These are phyloP conservation scores for Fusarium luffae DNA, from an alignment of 2,329 filamentous ascomycete species.

Conservation along the genomic window DNA sequence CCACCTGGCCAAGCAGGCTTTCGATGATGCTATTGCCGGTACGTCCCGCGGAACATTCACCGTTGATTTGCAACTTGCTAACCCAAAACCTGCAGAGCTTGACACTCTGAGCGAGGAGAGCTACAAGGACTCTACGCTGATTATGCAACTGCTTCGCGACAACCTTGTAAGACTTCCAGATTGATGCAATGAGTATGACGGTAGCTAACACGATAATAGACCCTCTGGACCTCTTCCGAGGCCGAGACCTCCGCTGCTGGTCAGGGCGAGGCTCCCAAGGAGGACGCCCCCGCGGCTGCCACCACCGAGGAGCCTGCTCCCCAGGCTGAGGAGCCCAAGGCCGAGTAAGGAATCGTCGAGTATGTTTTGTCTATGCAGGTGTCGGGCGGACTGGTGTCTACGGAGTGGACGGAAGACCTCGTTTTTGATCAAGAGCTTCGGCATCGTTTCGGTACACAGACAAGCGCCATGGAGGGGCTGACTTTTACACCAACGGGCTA, in stretches of 20 bases:
- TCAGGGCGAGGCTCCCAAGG: slow-evolving; percentile 62
- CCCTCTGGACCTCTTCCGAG: slow-evolving; percentile 99
- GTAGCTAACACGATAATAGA: slow-evolving; percentile 66
- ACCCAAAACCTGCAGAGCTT: slow-evolving; percentile 71
- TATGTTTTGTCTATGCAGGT: slow-evolving; percentile 49
- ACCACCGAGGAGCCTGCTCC: slow-evolving; percentile 68
- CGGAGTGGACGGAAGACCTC: slow-evolving; percentile 71
- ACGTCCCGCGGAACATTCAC: slow-evolving; percentile 1
- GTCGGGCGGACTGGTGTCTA: slow-evolving; percentile 69
- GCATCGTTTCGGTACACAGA: slow-evolving; percentile 61
- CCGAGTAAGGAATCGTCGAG: slow-evolving; percentile 62
- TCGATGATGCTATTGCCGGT: slow-evolving; percentile 95
- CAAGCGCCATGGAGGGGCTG: slow-evolving; percentile 53
- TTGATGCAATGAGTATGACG: not conserved
- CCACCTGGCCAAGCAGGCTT: slow-evolving; percentile 98
- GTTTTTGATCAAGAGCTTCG: slow-evolving; percentile 62
- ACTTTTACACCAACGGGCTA: slow-evolving; percentile 53
- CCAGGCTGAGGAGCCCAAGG: slow-evolving; percentile 73
- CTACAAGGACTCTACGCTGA: slow-evolving; percentile 99
- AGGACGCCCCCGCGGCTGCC: slow-evolving; percentile 62
- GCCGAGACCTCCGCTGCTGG: slow-evolving; percentile 78
- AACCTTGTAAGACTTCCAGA: slow-evolving; percentile 77
- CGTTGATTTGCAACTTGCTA: not conserved
- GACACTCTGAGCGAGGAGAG: slow-evolving; percentile 97
- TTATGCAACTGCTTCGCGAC: slow-evolving; percentile 98